These are phyloP conservation scores for Manihot esculenta DNA, from an alignment of 441 rosid genomes.

Conservation along the genomic window DNA sequence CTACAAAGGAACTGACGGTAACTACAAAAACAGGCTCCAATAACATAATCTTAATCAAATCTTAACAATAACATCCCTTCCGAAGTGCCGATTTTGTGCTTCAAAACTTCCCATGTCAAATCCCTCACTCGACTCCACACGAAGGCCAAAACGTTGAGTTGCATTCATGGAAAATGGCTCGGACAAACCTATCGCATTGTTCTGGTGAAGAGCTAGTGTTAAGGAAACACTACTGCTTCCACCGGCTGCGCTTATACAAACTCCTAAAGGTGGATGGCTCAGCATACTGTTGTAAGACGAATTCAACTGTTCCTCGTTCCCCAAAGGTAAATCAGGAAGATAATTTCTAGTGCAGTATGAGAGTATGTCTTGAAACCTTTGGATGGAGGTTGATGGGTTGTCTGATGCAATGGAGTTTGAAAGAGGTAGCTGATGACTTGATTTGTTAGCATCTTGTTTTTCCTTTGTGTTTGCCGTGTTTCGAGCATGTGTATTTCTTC, in stretches of 20 bases:
- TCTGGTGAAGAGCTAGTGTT: slow-evolving; percentile 86
- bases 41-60: no score
- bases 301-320: slow-evolving; percentile 33
- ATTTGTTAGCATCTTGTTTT: slow-evolving; percentile 36
- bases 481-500: slow-evolving; percentile 91
- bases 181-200: slow-evolving; percentile 37
- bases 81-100: slow-evolving; percentile 59
- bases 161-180: slow-evolving; percentile 64
- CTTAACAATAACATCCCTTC: slow-evolving; percentile 61
- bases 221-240: slow-evolving; percentile 55
- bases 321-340: slow-evolving; percentile 27
- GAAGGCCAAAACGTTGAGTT: slow-evolving; percentile 70
- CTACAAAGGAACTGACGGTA: no score
- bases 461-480: slow-evolving; percentile 47
- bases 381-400: slow-evolving; percentile 40
- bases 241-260: slow-evolving; percentile 33
- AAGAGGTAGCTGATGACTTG: slow-evolving; percentile 31
- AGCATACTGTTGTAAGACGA: slow-evolving; percentile 40
- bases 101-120: slow-evolving; percentile 55
- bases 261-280: slow-evolving; percentile 40
- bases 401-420: slow-evolving; percentile 29
- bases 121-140: slow-evolving; percentile 49
- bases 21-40: no score
- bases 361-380: slow-evolving; percentile 40
- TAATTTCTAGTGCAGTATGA: slow-evolving; percentile 42